Base-by-base conservation (phyloP, 116 monocot species). In the Posidonia oceanica region DNA sequence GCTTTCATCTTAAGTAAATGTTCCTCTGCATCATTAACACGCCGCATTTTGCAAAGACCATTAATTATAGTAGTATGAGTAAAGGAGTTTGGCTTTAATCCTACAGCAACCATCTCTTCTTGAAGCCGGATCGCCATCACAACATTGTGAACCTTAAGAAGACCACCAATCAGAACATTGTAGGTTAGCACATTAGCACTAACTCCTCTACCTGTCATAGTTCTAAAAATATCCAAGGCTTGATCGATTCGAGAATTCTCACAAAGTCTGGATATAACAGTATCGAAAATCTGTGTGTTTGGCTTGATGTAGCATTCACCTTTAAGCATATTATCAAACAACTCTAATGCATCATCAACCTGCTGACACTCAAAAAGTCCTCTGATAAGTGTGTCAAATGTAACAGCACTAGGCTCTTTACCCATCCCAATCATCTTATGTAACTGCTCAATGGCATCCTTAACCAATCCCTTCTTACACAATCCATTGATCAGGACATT, bases 51-150 rank as follows among this genome's bases (percentile, higher is more conserved):
- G 75, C 91, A 84, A 36, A 91, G 71, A 22, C 88, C 96, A 83
- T 96, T 80, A 74, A 96, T 87, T 59, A 91, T 85, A 66, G 85
- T 91, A 52, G 83, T 86, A 71, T 88, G 79, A 16, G 96, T 91
- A 44, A 76, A 79, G 0, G 78, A 65, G 59, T 81, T 80, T 3
- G 91, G 84, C 39, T 80, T 64, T 55, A 96, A 42, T 1, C 89
- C 91, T 5, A 42, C 41, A 54, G 22, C 36, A 72, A 42, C 13
- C 78, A 96, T 86, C 80, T 91, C 85, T 52, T 84, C 73, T 16
- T 69, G 52, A 22, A 96, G 70, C 67, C 68, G 41, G 80, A 88
- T 75, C 18, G 89, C 96, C 69, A 67, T 73, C 17, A 75, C 72
- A 54, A 78, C 71, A 64, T 88, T 81, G 4, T 64, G 72, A 65